Base-by-base conservation (phyloP, 495 filamentous ascomycete genomes). In the Xylaria cubensis region DNA sequence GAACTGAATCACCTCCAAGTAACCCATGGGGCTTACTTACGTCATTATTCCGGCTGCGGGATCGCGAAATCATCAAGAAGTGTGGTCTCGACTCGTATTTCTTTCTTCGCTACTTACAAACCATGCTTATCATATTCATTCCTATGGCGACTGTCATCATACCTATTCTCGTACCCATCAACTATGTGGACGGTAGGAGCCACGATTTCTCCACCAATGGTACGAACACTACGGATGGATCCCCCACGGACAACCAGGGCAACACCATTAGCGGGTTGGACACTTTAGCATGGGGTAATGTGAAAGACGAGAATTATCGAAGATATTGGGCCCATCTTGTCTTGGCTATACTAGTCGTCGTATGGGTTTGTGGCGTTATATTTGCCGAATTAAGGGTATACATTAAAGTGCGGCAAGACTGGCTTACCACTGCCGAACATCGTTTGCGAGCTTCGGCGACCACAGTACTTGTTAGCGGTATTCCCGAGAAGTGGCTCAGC, bases 31-130 rank as follows among this genome's bases (percentile, higher is more conserved):
- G 84, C 70, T 92, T 94, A 88, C 79, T 95, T 50, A 80, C 81
- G 32, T 86, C 90, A 34, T 87, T 97, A 44, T 93, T 96, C 81
- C 89, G 86, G 77, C 93, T 93, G 67, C 87, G 88, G 59, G 91
- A 94, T 80, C 86, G 92, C n/a, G 93, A 97, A 73, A 92, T 98
- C 78, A 96, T 98, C 72, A 91, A 93, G 50, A 97, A 97, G 81
- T 97, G 94, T 80, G 96, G 96, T 7, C 88, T 99, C 50, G 96
- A 99, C 81, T 95, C 97, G 76, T 99, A 98, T 84, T 97, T 99
- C 82, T 99, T 98, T 83, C 86, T 99, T 1, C 93, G 97, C 67
- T 99, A 97, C 79, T 86, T 99, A 19, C 93, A 95, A 68, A 96
- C 97, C 80, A 88, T 99, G 3, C 87, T 99, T 48, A 92, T 97